Base-by-base conservation (phyloP, 2,329 filamentous ascomycete species). In the Bipolaris oryzae region DNA sequence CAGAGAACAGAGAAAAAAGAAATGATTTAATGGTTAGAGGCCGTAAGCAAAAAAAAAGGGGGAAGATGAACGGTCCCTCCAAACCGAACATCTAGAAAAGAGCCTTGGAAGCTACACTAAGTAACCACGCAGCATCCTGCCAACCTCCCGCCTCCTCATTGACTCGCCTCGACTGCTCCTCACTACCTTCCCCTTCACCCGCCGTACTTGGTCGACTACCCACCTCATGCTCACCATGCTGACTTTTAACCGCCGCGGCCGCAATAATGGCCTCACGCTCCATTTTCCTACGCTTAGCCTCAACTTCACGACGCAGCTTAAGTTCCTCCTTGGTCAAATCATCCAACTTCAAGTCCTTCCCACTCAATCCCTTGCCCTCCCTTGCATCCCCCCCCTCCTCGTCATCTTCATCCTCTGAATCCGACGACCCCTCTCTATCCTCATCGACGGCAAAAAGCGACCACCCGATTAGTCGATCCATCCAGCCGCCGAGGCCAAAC, bases 401-500 rank as follows among this genome's bases (percentile, higher is more conserved):
- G 2, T 70, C 69, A 2, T 50, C 48, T 5, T 41, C 38, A 1
- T 71, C 71, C 0, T 73, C 67, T 6, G 69, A 70, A 1, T 28
- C 20, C 11, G 33, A 28, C 5, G 63, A 68, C 6, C 65, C 74
- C 38, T 71, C 73, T n/a, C 68, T 74, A 33, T 84, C 81, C 47
- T 82, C 80, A 9, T 84, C 81, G 1, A 82, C 79, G 2, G 79
- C 79, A 62, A 86, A 86, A 38, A 86, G 61, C 10, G 80, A 81
- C 80, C 84, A 85, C 31, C 84, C 83, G 55, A 87, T 83, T 34
- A 87, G 66, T 21, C 80, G 75, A 61, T 87, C 85, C 64, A 87
- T 78, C 79, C 84, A 82, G 9, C 78, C 74, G 0, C 85, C 85
- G 4, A 87, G 70, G 0, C 84, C 83, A 57, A 83, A 85, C 1